Conservation (phyloP, 23 red algal species). For the Gracilariopsis chorda region DNA sequence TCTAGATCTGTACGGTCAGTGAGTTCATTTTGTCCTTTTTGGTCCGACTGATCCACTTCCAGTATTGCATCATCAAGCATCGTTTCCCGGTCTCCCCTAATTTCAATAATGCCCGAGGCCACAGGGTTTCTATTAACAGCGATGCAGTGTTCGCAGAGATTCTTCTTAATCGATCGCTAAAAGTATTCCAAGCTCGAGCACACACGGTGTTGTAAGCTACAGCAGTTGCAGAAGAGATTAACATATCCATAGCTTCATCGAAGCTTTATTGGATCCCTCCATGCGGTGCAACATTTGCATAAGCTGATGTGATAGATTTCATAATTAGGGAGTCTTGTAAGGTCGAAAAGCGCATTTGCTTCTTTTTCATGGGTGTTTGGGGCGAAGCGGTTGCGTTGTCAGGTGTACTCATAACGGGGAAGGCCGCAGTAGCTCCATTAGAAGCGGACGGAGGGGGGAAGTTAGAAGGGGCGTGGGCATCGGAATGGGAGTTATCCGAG, state of each 20-base stretch:
- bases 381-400: not conserved
- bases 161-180: constrained; percentile 23
- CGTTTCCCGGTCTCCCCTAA: not conserved
- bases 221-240: not conserved
- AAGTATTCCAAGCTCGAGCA: not conserved
- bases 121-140: not conserved
- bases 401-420: not conserved
- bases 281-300: not conserved
- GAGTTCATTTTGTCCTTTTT: not conserved
- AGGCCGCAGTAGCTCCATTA: no score
- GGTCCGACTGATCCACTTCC: not conserved
- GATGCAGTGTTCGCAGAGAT: not conserved
- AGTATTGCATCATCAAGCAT: constrained; percentile 14
- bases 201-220: not conserved
- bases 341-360: not conserved
- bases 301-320: not conserved
- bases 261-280: not conserved
- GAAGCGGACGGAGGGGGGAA: no score
- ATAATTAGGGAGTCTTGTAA: not conserved
- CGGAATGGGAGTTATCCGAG: no score
- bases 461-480: no score
- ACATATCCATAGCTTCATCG: not conserved
- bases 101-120: constrained; percentile 26
- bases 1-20: not conserved
- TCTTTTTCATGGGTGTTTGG: not conserved